Base-by-base conservation (phyloP, 2,329 filamentous ascomycete genomes). In the Fusarium dlaminii region DNA sequence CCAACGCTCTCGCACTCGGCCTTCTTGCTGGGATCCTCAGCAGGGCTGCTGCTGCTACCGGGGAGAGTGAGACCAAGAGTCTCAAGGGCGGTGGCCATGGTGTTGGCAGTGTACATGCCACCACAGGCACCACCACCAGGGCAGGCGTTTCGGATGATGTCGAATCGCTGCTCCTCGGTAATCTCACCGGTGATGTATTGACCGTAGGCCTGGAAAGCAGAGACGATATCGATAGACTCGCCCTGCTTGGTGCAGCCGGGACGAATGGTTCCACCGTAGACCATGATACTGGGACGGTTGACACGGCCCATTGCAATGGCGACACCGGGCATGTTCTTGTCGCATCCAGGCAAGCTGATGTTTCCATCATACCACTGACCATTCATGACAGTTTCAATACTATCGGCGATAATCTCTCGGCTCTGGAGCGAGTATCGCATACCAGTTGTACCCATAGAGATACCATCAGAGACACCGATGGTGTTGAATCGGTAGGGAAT, bases 301-400 rank as follows among this genome's bases (percentile, higher is more conserved):
- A 98, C 91, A 77, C 96, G 90, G 42, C 95, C 96, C 94, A 98
- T 98, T 64, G 95, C 96, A 80, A 96, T 96, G 78, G 95, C 86
- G 18, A 96, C 94, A 83, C 94, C 94, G 3, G 95, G 95, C 96
- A 99, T 98, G 86, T 99, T 99, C 91, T 99, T 99, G 89, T 99
- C 96, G 84, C 96, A 99, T 55, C 96, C 96, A 20, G 96, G 96
- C 79, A 99, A 93, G 60, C 94, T 97, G 81, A 99, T 93, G 84
- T 98, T 98, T 77, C 91, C 96, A 83, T 99, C 96, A 82, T 99
- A 98, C 95, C 95, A 98, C 85, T 99, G 96, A 22, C 95, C 96
- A 76, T 95, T 93, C 95, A 98, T 99, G 79, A 99, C 96, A 10
- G 96, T 98, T 89, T 99, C 96, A 80, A 99, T 97, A 71, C 94